Percentiles rank a stretch among this genome's conserved stretches.
Evolutionary conservation across 176 grass and related monocot species (phyloP).

Genomic region (Oryza glaberrima): DNA sequence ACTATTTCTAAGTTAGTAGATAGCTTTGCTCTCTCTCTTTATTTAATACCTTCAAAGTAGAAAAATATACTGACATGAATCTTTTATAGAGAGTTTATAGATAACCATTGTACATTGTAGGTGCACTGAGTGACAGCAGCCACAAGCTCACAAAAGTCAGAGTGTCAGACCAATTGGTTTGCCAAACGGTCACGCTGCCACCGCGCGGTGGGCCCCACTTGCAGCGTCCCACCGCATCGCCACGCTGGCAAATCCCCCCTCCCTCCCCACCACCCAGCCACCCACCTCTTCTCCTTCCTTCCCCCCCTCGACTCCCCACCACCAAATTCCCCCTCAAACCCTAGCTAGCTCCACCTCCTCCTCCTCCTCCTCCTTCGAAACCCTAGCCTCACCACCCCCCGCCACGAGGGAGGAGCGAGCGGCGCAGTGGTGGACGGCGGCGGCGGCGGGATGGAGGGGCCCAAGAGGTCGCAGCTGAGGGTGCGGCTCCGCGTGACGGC

Average conservation of each 20-base stretch:
- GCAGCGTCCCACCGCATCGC: neutral
- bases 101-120: too few relatives aligned
- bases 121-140: too few relatives aligned
- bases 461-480: constrained; percentile 66
- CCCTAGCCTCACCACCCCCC: neutral
- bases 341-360: constrained; percentile 23
- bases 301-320: neutral
- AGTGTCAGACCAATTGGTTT: too few relatives aligned
- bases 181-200: too few relatives aligned
- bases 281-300: neutral
- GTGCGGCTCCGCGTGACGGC: constrained; percentile 77
- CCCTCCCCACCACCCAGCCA: neutral
- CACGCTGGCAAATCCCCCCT: neutral
- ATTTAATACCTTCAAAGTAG: too few relatives aligned
- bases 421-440: neutral
- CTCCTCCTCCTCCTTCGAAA: neutral
- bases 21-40: too few relatives aligned
- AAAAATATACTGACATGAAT: too few relatives aligned
- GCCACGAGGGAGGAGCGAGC: neutral
- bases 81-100: too few relatives aligned
- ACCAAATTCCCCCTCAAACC: neutral
- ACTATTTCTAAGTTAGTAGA: too few relatives aligned
- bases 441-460: constrained; percentile 44
- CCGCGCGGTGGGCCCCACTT: neutral
- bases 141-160: too few relatives aligned